Evolutionary conservation across 108 stramenopile species (phyloP).

Genomic region (Nitzschia inconspicua): DNA sequence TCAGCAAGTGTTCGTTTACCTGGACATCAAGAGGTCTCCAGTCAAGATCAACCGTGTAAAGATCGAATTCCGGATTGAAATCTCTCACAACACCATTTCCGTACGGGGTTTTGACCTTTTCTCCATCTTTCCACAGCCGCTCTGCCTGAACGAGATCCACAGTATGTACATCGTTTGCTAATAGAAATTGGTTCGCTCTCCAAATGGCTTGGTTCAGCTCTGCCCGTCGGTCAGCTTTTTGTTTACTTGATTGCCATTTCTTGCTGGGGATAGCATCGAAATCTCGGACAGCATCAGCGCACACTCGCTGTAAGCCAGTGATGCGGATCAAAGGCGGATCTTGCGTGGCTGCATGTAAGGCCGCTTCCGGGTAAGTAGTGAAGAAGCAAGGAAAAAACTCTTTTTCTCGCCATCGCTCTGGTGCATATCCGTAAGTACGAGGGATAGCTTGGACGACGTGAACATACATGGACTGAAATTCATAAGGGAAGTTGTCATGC

Average conservation of each 20-base stretch:
- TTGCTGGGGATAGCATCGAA: conserved; percentile 64
- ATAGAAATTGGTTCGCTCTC: conserved; percentile 63
- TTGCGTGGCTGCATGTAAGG: conserved; percentile 83
- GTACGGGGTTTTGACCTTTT: conserved; percentile 80
- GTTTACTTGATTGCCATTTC: conserved; percentile 70
- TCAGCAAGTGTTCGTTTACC: conserved; percentile 52
- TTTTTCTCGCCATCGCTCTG: conserved; percentile 69
- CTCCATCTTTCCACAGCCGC: conserved; percentile 61
- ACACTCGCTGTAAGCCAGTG: conserved; percentile 70
- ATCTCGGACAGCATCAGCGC: conserved; percentile 79
- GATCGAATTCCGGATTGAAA: conserved; percentile 70
- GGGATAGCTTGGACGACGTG: conserved; percentile 79
- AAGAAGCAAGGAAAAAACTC: conserved; percentile 87
- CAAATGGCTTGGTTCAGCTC: conserved; percentile 87
- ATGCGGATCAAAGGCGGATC: conserved; percentile 79
- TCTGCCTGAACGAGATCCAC: conserved; percentile 64
- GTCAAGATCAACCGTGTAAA: conserved; percentile 84
- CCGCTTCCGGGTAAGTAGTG: conserved; percentile 90
- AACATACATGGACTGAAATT: conserved; percentile 87
- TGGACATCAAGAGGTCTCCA: conserved; percentile 84
- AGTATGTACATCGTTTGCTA: conserved; percentile 28
- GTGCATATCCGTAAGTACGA: conserved; percentile 75
- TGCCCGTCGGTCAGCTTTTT: conserved; percentile 61
- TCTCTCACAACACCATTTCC: conserved; percentile 63
- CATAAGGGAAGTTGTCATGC: conserved; percentile 80